Conservation (phyloP, 768 basidiomycete species). For the Sporobolomyces roseus region DNA sequence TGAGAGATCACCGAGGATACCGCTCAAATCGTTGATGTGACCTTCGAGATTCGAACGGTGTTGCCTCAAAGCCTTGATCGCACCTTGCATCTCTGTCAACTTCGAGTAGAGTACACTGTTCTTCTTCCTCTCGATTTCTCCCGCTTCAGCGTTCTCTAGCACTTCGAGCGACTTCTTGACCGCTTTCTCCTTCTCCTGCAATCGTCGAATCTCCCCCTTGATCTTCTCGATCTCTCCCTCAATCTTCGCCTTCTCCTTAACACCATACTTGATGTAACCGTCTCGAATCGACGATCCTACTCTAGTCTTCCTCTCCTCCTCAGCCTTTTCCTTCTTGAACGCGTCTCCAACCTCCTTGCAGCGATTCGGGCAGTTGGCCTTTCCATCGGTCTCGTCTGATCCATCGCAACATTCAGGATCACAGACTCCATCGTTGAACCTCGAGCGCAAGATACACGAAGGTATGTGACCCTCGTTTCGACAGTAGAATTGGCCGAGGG, state of each 20-base stretch:
- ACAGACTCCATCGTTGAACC: constrained; percentile 89
- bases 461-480: constrained; percentile 83
- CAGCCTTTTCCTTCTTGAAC: constrained; percentile 65
- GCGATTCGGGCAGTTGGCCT: constrained; percentile 63
- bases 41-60: constrained; percentile 69
- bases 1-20: constrained; percentile 70
- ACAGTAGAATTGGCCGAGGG: constrained; percentile 64
- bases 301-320: constrained; percentile 70
- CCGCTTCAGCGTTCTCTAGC: constrained; percentile 71
- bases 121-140: constrained; percentile 77
- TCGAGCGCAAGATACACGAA: constrained; percentile 66
- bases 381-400: constrained; percentile 77
- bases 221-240: constrained; percentile 61
- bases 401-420: constrained; percentile 94
- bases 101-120: constrained; percentile 72
- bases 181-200: constrained; percentile 53
- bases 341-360: constrained; percentile 72
- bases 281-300: constrained; percentile 92
- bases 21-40: constrained; percentile 70
- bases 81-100: constrained; percentile 66
- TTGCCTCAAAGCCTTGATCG: constrained; percentile 69
- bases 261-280: constrained; percentile 78
- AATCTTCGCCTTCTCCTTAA: constrained; percentile 81
- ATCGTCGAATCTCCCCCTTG: constrained; percentile 56
- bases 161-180: constrained; percentile 73